Evolutionary conservation across 176 grass and related monocot genomes (phyloP).

Genomic region (Musa troglodytarum): DNA sequence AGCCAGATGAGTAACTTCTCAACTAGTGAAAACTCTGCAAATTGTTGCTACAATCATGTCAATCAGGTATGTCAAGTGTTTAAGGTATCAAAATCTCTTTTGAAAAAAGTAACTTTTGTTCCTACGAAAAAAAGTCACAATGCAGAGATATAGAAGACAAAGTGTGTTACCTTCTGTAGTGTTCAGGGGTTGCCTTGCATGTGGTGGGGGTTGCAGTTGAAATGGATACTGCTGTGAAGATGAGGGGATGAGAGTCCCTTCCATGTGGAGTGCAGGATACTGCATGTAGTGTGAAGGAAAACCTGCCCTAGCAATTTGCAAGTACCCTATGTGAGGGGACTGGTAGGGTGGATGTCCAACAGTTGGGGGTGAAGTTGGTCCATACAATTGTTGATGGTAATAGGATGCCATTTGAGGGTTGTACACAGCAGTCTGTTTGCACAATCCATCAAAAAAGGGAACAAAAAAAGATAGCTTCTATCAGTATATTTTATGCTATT

Average conservation of each 20-base stretch:
- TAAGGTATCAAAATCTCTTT: no score
- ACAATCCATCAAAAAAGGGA: neutral
- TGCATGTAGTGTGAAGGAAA: constrained; percentile 29
- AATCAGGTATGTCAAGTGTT: no score
- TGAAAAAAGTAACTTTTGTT: no score
- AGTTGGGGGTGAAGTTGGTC: constrained; percentile 39
- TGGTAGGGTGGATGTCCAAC: constrained; percentile 35
- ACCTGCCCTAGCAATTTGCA: constrained; percentile 35
- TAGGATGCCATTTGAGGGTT: constrained; percentile 50
- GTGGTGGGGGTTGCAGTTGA: constrained; percentile 58
- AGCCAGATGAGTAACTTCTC: no score
- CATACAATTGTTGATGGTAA: constrained; percentile 71
- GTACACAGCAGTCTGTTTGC: constrained; percentile 48
- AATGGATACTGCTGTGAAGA: constrained; percentile 25
- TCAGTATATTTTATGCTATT: no score
- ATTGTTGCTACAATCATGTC: no score
- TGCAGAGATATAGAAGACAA: no score
- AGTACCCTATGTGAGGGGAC: constrained; percentile 38
- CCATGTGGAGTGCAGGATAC: constrained; percentile 6
- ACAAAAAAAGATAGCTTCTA: no score
- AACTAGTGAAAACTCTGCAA: no score
- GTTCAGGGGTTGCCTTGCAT: constrained; percentile 26
- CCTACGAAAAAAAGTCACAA: no score
- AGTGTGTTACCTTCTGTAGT: neutral
- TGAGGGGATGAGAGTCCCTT: no score